phyloP scores from a whole-genome alignment of 2,329 filamentous ascomycete genomes.

The Fusarium goolgardi region DNA sequence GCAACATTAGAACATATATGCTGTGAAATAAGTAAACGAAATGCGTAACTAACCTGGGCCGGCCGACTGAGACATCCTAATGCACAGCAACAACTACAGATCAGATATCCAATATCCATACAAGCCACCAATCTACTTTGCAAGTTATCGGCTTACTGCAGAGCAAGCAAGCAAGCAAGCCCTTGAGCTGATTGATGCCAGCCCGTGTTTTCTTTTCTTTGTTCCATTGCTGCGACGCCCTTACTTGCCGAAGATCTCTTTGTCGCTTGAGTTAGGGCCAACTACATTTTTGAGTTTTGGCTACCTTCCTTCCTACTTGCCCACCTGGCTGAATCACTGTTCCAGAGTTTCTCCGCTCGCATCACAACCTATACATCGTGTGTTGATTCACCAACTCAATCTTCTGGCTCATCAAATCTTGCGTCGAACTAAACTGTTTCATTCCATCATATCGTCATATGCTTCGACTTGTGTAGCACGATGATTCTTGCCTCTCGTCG shows the following conservation, averaged over 20 bases:
- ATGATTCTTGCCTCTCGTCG: background rate
- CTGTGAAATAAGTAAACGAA: background rate
- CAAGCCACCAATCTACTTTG: slow-evolving; percentile 1
- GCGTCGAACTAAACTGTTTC: background rate
- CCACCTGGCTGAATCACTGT: slow-evolving; percentile 3
- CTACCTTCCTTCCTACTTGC: background rate
- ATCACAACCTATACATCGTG: slow-evolving; percentile 3
- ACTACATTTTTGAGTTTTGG: slow-evolving; percentile 1
- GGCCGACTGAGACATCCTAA: slow-evolving; percentile 8
- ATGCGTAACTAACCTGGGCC: background rate
- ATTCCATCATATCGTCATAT: background rate
- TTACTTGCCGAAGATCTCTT: slow-evolving; percentile 1
- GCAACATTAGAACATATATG: background rate
- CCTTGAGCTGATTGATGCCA: background rate
- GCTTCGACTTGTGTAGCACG: background rate
- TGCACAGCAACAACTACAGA: background rate
- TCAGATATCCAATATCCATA: slow-evolving; percentile 3
- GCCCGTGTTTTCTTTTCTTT: slow-evolving; percentile 7
- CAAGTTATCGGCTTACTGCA: slow-evolving; percentile 28
- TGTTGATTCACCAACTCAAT: background rate
- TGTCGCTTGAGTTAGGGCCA: background rate
- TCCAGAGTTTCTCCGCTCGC: slow-evolving; percentile 33
- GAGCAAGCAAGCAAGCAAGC: background rate
- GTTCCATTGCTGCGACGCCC: slow-evolving; percentile 7
- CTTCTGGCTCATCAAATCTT: background rate